Conservation (phyloP, 148 eudicot genomes). For the Persicaria tinctoria region DNA sequence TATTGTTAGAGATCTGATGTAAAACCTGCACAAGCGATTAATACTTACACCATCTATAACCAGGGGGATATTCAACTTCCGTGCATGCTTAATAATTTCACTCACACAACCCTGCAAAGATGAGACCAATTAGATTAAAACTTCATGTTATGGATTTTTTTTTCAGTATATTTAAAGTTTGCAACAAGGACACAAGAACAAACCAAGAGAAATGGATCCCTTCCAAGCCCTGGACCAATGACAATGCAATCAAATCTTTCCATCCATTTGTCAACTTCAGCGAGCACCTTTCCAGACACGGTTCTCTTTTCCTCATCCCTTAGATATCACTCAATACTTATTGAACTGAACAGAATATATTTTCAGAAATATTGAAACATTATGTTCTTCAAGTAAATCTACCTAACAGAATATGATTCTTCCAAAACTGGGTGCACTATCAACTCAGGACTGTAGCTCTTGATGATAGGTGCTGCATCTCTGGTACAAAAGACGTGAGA, state of each 20-base stretch:
- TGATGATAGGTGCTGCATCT: constrained; percentile 95
- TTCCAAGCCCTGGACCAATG: constrained; percentile 97
- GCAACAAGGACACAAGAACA: constrained; percentile 15
- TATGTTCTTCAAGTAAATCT: constrained; percentile 1
- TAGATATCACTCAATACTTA: constrained; percentile 10
- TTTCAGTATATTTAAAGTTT: not conserved
- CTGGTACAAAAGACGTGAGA: constrained; percentile 93
- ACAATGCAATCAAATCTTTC: constrained; percentile 96
- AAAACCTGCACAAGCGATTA: not conserved
- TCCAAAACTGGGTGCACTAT: constrained; percentile 94
- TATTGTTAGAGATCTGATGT: not conserved
- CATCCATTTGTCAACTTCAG: constrained; percentile 87
- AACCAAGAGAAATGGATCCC: constrained; percentile 96
- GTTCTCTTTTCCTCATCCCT: constrained; percentile 70
- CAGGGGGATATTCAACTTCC: constrained; percentile 65
- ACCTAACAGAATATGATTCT: constrained; percentile 91
- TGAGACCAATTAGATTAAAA: constrained; percentile 1
- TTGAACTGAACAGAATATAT: not conserved
- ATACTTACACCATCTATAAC: constrained; percentile 89
- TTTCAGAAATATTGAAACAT: not conserved
- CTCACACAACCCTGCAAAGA: constrained; percentile 69
- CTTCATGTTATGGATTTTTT: not conserved
- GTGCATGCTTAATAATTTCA: constrained; percentile 73
- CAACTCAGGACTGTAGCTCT: constrained; percentile 90
- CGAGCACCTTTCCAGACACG: constrained; percentile 46